Base-by-base conservation (phyloP, 2,329 filamentous ascomycete species). In the Colletotrichum lindemuthianum region DNA sequence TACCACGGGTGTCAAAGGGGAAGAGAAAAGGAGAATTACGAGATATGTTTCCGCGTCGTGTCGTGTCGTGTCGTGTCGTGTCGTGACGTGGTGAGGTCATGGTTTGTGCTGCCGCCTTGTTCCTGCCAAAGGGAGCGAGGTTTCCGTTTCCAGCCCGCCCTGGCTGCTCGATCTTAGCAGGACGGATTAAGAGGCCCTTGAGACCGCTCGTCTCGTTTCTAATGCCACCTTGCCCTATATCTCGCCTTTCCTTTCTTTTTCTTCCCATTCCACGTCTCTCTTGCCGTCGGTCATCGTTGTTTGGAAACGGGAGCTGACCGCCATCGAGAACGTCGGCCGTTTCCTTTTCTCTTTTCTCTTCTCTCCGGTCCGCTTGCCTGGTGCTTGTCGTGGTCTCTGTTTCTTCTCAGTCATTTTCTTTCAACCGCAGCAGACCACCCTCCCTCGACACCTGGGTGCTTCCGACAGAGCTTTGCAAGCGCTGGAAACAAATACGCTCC, bases 221-320 rank as follows among this genome's bases (percentile, higher is more conserved):
- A 60, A 55, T 24, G 12, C 11, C 10, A 36, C 57, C 50, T 55
- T 60, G 56, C 24, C 50, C 57, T 55, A 60, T 64, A 50, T 55
- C 39, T 40, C 57, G 10, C 34, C 50, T 47, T 12, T 45, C 15
- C 16, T 47, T n/a, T 24, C 36, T 47, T 36, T n/a, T 8, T 47
- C 48, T 5, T 59, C 52, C 43, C 40, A 24, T 24, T 24, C 24
- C 24, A 24, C 24, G 43, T 8, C 11, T 9, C 16, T 48, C 34
- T 61, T 45, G 7, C 43, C 16, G 43, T 45, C 15, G 12, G 24
- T 9, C n/a, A 52, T 63, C 34, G 43, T 56, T 50, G 55, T 40
- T 24, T 36, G 32, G 24, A 24, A 24, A 24, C 24, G 24, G 24
- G 24, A 24, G 24, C 24, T 4, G 24, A 24, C 24, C 24, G 24